Conservation (phyloP, 208 protist genomes). For the Leishmania turanica region DNA sequence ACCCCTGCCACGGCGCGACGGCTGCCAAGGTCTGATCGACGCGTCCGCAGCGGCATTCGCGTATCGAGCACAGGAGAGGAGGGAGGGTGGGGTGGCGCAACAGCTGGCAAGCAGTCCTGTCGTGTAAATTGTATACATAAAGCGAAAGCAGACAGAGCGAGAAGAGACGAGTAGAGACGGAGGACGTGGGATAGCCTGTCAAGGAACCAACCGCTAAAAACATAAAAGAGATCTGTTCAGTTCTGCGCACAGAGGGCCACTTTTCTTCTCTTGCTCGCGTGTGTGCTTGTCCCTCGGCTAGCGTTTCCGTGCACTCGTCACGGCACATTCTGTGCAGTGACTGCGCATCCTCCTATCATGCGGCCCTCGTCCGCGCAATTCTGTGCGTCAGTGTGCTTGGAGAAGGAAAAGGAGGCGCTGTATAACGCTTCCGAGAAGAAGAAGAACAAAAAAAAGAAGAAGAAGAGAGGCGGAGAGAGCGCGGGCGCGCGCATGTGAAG, state of each 20-base stretch:
- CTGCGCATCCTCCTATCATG: not conserved
- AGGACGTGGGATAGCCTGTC: too few relatives aligned
- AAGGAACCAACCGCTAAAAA: not conserved
- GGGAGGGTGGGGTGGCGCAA: not conserved
- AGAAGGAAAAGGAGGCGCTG: not conserved
- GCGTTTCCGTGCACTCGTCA: not conserved
- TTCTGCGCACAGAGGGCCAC: not conserved
- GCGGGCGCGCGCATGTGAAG: not conserved
- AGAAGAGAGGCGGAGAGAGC: not conserved
- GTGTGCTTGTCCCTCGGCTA: too few relatives aligned
- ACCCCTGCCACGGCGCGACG: not conserved
- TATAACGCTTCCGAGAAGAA: not conserved
- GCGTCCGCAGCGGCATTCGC: conserved; percentile 3
- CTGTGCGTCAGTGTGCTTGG: too few relatives aligned
- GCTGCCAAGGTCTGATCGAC: not conserved
- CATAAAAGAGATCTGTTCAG: not conserved
- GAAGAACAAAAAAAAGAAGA: too few relatives aligned
- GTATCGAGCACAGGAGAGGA: not conserved
- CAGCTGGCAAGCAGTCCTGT: not conserved
- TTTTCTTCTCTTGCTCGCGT: not conserved
- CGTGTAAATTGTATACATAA: not conserved
- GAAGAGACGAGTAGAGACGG: not conserved
- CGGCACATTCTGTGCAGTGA: not conserved
- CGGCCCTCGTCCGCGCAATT: not conserved
- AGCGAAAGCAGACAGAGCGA: not conserved